These are phyloP conservation scores for Spiromastix sp. DNA, from an alignment of 2,329 filamentous ascomycete species.

Conservation along the genomic window DNA sequence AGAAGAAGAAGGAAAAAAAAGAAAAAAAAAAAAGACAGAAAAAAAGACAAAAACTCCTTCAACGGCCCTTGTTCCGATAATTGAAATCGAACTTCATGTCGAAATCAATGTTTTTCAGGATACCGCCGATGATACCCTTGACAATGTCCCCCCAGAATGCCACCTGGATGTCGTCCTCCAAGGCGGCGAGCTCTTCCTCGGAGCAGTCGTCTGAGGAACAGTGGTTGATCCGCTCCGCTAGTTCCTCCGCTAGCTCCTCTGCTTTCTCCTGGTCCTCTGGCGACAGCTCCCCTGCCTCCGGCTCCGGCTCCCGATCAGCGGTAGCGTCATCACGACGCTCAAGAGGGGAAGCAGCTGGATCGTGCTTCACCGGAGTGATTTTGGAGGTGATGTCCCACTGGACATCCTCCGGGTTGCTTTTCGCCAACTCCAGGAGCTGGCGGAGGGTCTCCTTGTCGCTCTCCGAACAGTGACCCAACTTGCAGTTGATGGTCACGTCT, in stretches of 20 bases:
- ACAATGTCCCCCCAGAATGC: neutral
- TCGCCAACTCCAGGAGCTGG: neutral
- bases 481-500: neutral
- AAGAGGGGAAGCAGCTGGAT: no score
- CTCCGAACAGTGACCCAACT: neutral
- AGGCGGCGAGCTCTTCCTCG: slow-evolving; percentile 1
- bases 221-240: neutral
- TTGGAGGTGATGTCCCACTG: slow-evolving; percentile 6
- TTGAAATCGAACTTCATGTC: neutral
- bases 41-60: no score
- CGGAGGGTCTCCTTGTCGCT: neutral
- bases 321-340: no score
- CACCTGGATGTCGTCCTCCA: slow-evolving; percentile 5
- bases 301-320: no score
- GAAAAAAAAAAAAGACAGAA: no score
- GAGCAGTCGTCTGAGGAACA: slow-evolving; percentile 5
- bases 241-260: no score
- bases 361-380: no score
- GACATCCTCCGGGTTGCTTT: slow-evolving; percentile 3
- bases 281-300: no score
- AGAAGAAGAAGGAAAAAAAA: no score
- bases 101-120: neutral
- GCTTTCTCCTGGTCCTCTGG: no score
- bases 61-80: neutral
- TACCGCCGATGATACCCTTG: neutral